Evolutionary conservation across 768 basidiomycete species (phyloP), one percentile per base, ranked within the genome.

Genomic region (Tylopilus plumbeoviolaceoides): DNA sequence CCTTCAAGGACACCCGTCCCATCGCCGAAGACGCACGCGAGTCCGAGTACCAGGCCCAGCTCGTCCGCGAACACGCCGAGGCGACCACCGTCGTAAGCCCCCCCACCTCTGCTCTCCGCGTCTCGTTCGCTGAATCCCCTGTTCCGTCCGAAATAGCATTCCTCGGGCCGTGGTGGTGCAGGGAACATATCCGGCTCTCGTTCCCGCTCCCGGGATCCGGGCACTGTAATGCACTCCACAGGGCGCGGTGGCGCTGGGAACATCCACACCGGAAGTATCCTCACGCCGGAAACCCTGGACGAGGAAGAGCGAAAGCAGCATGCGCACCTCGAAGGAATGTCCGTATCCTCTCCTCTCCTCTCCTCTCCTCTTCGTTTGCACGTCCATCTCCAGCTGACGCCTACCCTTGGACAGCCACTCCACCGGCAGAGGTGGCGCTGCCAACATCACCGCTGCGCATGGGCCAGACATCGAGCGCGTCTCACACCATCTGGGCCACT

Each of bases 171-270:
- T 21, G 86, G 87, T 36, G 86, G 86, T 10, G 47, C 64, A 4
- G 86, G 87, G 10, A 88, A 88, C 60, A 82, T 87, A 28, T 62
- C 70, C 40, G 66, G 61, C n/a, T 69, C 74, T 9, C 78, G 78
- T 41, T 83, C 82, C 17, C 78, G 76, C 27, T 76, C 77, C 42
- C 68, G 75, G 21, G 78, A 70, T 46, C 72, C 67, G 54, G 49
- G 44, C 42, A 30, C 47, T 0, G 64, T 62, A 5, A 53, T 73
- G 25, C 78, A 79, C 55, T 81, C 81, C 35, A 75, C 74, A 2
- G 86, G 86, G 0, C 77, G 86, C 11, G 85, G 86, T 23, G 86
- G 87, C 3, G 75, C 66, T 1, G 86, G 85, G 3, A 87, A 88
- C 58, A 74, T 85, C 14, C 60, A 64, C 1, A 15, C 61, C 1